Conservation (phyloP, 2,329 filamentous ascomycete genomes). For the Colletotrichum godetiae region DNA sequence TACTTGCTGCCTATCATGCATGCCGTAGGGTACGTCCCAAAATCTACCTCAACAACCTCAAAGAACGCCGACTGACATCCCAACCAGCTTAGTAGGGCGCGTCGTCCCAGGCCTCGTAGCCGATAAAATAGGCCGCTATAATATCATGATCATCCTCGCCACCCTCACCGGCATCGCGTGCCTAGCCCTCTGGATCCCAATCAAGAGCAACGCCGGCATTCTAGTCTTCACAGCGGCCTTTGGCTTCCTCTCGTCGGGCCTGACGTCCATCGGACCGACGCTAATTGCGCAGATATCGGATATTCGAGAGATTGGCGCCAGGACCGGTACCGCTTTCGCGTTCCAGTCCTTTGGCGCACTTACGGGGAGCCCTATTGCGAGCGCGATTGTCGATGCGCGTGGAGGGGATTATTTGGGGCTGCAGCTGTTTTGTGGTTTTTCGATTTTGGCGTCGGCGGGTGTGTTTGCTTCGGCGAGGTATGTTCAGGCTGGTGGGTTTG, state of each 20-base stretch:
- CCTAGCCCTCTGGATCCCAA: constrained; percentile 61
- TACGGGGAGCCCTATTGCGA: constrained; percentile 75
- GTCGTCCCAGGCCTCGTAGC: constrained; percentile 61
- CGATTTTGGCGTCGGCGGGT: constrained; percentile 48
- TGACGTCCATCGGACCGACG: constrained; percentile 71
- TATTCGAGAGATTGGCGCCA: constrained; percentile 74
- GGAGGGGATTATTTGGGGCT: constrained; percentile 67
- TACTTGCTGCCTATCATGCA: constrained; percentile 69
- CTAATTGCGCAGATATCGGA: constrained; percentile 78
- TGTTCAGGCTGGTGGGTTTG: constrained; percentile 49
- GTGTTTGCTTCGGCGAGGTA: constrained; percentile 46
- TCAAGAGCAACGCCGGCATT: constrained; percentile 63
- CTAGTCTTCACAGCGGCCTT: constrained; percentile 74
- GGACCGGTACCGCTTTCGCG: constrained; percentile 73
- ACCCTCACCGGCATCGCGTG: constrained; percentile 57
- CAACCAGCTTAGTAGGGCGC: constrained; percentile 59
- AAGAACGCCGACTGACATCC: not conserved
- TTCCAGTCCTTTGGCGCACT: constrained; percentile 72
- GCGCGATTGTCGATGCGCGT: constrained; percentile 65
- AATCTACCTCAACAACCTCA: not conserved
- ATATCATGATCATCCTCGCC: constrained; percentile 63
- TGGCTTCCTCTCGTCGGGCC: constrained; percentile 76
- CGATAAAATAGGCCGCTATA: constrained; percentile 57
- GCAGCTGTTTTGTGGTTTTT: constrained; percentile 73
- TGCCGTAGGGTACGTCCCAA: constrained; percentile 54